Base-by-base conservation (phyloP, 768 basidiomycete species). In the Lentinus tigrinus region DNA sequence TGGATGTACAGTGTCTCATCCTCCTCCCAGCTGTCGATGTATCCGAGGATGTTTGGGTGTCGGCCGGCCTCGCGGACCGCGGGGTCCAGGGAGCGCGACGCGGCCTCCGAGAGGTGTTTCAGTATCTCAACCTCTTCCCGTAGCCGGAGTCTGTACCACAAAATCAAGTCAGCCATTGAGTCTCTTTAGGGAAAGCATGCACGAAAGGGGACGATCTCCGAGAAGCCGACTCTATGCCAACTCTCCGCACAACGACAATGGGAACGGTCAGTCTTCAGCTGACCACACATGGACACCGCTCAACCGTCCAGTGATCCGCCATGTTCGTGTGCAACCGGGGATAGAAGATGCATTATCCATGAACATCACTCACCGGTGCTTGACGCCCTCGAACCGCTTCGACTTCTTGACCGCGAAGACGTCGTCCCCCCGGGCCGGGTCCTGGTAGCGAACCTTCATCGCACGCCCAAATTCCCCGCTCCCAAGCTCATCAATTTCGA, bases 21-120 rank as follows among this genome's bases (percentile, higher is more conserved):
- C 70, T 97, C 88, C 73, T 99, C 97, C 97, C 97, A 98, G 62
- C 93, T 95, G 74, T 97, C 93, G 59, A 94, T 79, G 67, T 95
- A 96, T 17, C 81, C 82, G 34, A 99, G 80, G 16, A 98, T 87
- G 72, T 97, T 94, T 0, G 89, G 83, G 73, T 93, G 90, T 23
- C 78, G 50, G 6, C 61, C 48, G 68, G 52, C 71, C 71, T 26
- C 52, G 14, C 49, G 54, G 8, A 55, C 52, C 47, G 57, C 16
- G 65, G 72, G 28, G 72, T 76, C 65, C 71, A 71, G 34, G 3
- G 44, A 48, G 4, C 38, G 54, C 16, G 50, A 46, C 1, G 52
- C 75, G 57, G 74, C 72, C n/a, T 70, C 71, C 54, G 72, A 74
- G 6, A 98, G 84, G 68, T 91, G 88, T 60, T 89, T 85, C 39